Evolutionary conservation across 192 early-diverging fungal species (phyloP), one percentile per base, ranked within the genome.

Genomic region (Coemansia nantahalensis): DNA sequence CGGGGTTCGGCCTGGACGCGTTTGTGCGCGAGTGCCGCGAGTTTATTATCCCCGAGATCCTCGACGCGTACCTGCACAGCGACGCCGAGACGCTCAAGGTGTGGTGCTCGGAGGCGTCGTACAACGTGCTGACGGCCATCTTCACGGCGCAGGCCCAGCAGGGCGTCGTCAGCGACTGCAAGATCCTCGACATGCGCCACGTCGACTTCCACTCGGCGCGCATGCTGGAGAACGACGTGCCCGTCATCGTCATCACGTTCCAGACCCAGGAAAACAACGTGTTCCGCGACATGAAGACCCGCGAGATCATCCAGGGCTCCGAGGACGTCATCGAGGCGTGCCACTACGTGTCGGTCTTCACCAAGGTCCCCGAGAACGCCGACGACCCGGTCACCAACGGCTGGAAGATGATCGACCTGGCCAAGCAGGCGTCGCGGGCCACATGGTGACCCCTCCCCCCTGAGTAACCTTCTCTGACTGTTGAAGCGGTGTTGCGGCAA

Each of bases 81-180:
- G 94, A 98, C 55, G 76, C 80, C 2, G 86, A 81, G 51, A 87
- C 87, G 5, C 80, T 99, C 37, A 83, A 84, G 62, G 68, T 85
- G 42, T 99, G 97, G 95, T 95, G 94, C 79, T 91, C 89, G 11
- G 97, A 99, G 76, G 88, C 84, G 52, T 86, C 86, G 9, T 87
- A 84, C 66, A 90, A 86, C 61, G 82, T 94, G 42, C 69, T 99
- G 48, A 84, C 87, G 0, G 89, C 88, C 26, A 85, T 86, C 23
- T 80, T 93, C 56, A 85, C 89, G 49, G 84, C 86, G 15, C 92
- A 94, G 78, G 78, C 83, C 33, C 79, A 89, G 47, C 87, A 92
- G 69, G 93, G 91, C 17, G 80, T 99, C 16, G 77, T 94, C 15
- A 91, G 88, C 54, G 94, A 95, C 71, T 95, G 90, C 82, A 91